phyloP scores from a whole-genome alignment of 1,284 basidiomycete genomes.

The Trichosporon ovoides region DNA sequence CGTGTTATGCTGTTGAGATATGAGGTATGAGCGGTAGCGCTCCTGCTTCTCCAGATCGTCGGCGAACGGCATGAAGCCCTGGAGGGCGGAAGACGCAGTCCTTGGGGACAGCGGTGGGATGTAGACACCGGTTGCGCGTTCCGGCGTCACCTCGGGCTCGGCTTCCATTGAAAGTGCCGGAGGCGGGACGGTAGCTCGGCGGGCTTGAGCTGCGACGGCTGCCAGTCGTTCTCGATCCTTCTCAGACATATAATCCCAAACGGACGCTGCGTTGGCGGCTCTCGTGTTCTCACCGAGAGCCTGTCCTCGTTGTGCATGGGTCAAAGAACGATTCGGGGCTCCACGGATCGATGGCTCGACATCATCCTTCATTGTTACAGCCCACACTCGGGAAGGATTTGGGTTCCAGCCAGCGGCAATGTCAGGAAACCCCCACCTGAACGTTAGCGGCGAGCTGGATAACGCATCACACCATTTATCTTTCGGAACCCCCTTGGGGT shows the following conservation, averaged over 20 bases:
- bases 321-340: constrained; percentile 32
- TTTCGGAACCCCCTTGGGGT: constrained; percentile 62
- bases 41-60: constrained; percentile 72
- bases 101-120: constrained; percentile 63
- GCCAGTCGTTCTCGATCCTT: constrained; percentile 83
- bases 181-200: constrained; percentile 16
- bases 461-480: constrained; percentile 63
- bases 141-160: constrained; percentile 21
- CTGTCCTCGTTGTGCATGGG: constrained; percentile 62
- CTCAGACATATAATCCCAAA: constrained; percentile 88
- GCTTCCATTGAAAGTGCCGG: constrained; percentile 25
- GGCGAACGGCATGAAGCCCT: constrained; percentile 84
- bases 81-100: constrained; percentile 77
- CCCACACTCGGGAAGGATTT: constrained; percentile 74
- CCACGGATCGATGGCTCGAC: constrained; percentile 36
- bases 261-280: constrained; percentile 53
- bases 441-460: constrained; percentile 10
- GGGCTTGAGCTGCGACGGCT: constrained; percentile 52
- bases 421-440: constrained; percentile 72
- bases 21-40: constrained; percentile 77
- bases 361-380: constrained; percentile 54
- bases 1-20: constrained; percentile 59
- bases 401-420: constrained; percentile 79
- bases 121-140: constrained; percentile 44
- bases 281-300: constrained; percentile 77